Evolutionary conservation across 2,329 filamentous ascomycete species (phyloP), one percentile per base, ranked within the genome.

Genomic region (Plenodomus biglobosus): DNA sequence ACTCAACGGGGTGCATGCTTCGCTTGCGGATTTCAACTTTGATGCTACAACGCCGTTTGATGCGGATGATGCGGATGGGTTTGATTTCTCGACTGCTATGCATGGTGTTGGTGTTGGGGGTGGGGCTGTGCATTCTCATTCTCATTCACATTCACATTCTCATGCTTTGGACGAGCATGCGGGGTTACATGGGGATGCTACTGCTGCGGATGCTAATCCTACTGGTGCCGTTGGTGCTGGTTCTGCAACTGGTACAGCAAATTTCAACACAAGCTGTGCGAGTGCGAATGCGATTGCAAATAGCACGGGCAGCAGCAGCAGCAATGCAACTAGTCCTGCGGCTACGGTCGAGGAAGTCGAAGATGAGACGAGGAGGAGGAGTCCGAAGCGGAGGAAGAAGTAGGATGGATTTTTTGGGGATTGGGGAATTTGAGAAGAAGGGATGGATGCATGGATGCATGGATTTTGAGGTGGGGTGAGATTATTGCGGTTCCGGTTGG

Each of bases 231-330:
- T 8, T 13, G 36, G 6, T 13, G 30, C 1, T 27, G 19, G 4
- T 8, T 15, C 13, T 37, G 32, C 20, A 2, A 37, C 15, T 8
- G 21, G 32, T n/a, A n/a, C n/a, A n/a, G n/a, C n/a, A n/a, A n/a
- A n/a, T n/a, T n/a, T n/a, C n/a, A n/a, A n/a, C n/a, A n/a, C n/a
- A n/a, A n/a, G n/a, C n/a, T n/a, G n/a, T n/a, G n/a, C 30, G 19
- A 40, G 16, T 4, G 6, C 35, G 8, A 62, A 56, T 3, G 63
- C 70, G 11, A 63, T 76, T 2, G 74, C n/a, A n/a, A n/a, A 76
- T 54, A 76, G 73, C 50, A 53, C 75, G 24, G 74, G 69, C 40
- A 73, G 71, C 37, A 50, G 44, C n/a, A 66, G 63, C 32, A 70
- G 65, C 5, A 70, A n/a, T n/a, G n/a, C n/a, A n/a, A n/a, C 73